Conservation (phyloP, 352 stramenopile species). For the Phytophthora cajani region DNA sequence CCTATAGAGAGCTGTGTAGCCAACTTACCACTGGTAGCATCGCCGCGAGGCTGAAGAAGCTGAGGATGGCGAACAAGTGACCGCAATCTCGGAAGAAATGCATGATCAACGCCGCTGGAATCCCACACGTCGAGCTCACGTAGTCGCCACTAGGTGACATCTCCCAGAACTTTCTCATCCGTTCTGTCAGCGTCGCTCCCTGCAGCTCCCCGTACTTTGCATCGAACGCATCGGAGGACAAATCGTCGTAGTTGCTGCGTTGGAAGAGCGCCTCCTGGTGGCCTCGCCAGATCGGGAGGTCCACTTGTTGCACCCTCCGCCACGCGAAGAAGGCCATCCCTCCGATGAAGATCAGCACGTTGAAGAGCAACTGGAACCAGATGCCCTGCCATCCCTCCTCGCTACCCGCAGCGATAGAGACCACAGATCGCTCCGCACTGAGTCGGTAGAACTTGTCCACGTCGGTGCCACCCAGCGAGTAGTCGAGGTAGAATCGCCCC, state of each 20-base stretch:
- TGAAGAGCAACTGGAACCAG: conserved; percentile 69
- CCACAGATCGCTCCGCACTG: conserved; percentile 56
- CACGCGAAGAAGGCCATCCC: conserved; percentile 72
- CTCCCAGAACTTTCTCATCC: conserved; percentile 55
- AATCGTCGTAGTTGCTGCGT: conserved; percentile 73
- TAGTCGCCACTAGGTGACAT: conserved; percentile 59
- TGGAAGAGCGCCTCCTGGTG: conserved; percentile 73
- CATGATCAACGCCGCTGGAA: conserved; percentile 71
- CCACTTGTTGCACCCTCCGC: conserved; percentile 56
- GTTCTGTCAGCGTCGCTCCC: conserved; percentile 43
- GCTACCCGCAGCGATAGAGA: conserved; percentile 54
- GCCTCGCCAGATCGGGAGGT: conserved; percentile 70
- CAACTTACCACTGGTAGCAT: conserved; percentile 77
- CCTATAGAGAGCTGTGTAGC: neutral
- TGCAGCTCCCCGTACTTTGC: conserved; percentile 59
- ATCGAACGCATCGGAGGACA: conserved; percentile 46
- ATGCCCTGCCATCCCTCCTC: conserved; percentile 71
- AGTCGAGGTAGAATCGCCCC: conserved; percentile 69
- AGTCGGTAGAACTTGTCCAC: conserved; percentile 54
- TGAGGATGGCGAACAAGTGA: conserved; percentile 67
- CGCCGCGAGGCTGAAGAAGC: conserved; percentile 70
- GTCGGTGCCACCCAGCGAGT: conserved; percentile 43
- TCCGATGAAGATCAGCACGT: conserved; percentile 58
- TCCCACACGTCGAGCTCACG: conserved; percentile 68
- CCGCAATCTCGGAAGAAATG: conserved; percentile 72